Conservation (phyloP, 306 rosid species). For the Cucurbita ficifolia region DNA sequence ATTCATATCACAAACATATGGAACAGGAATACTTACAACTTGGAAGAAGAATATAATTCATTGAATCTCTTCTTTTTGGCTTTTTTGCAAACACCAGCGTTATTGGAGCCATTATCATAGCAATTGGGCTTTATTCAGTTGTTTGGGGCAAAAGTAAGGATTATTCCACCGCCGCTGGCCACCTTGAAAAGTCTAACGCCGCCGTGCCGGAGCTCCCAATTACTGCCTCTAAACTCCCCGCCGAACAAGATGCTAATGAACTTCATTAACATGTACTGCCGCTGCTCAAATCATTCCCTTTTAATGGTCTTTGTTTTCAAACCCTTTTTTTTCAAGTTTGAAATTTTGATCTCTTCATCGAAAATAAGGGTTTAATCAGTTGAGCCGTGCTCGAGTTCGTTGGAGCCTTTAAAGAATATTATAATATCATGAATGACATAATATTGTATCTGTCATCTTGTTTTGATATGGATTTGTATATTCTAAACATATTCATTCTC, state of each 20-base stretch:
- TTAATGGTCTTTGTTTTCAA: no score
- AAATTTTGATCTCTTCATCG: no score
- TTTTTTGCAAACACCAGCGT: constrained; percentile 18
- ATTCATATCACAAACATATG: no score
- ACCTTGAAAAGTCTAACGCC: constrained; percentile 11
- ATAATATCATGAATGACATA: no score
- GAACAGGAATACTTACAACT: no score
- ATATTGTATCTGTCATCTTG: no score
- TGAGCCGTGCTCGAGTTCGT: no score
- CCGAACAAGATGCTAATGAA: not conserved
- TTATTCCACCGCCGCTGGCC: constrained; percentile 7
- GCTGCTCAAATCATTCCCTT: not conserved
- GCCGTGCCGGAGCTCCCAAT: constrained; percentile 4
- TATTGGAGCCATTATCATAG: constrained; percentile 50
- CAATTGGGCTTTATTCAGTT: constrained; percentile 53
- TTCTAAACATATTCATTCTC: no score
- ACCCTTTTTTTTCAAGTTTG: no score
- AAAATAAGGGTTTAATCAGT: no score
- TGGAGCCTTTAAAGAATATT: no score
- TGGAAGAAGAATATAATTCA: not conserved
- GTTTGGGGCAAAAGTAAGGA: constrained; percentile 85
- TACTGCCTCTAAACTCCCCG: not conserved
- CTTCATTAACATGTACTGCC: not conserved
- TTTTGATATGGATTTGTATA: no score
- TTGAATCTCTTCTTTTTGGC: not conserved